Evolutionary conservation across 352 stramenopile species (phyloP).

Genomic region (Aphanomyces astaci): DNA sequence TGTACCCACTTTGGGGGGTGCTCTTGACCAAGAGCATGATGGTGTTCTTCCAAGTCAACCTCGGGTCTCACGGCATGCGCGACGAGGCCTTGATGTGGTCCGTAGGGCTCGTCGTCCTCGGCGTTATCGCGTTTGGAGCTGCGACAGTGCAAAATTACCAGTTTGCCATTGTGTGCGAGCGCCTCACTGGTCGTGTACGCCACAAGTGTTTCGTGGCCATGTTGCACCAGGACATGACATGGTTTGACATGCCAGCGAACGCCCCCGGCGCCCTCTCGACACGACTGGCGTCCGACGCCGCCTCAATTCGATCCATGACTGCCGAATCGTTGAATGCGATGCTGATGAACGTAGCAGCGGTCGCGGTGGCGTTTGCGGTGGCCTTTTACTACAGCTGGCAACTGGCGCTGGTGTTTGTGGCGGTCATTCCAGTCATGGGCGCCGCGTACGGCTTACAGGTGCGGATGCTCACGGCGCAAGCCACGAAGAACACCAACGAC

Average conservation of each 20-base stretch:
- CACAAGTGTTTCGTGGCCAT: slow-evolving; percentile 33
- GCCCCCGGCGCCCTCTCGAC: slow-evolving; percentile 42
- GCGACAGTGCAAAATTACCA: slow-evolving; percentile 30
- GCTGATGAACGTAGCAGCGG: slow-evolving; percentile 29
- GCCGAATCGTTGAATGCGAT: slow-evolving; percentile 30
- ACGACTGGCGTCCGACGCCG: slow-evolving; percentile 46
- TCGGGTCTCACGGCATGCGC: slow-evolving; percentile 27
- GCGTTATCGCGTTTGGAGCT: slow-evolving; percentile 27
- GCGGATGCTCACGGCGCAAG: slow-evolving; percentile 23
- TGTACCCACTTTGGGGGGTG: slow-evolving; percentile 37
- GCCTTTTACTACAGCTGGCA: slow-evolving; percentile 53
- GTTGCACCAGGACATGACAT: slow-evolving; percentile 52
- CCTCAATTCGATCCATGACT: slow-evolving; percentile 42
- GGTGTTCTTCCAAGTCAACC: slow-evolving; percentile 31
- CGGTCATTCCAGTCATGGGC: slow-evolving; percentile 26
- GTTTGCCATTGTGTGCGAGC: slow-evolving; percentile 33
- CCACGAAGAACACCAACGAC: slow-evolving; percentile 42
- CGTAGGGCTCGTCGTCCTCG: slow-evolving; percentile 31
- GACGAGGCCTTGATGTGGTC: slow-evolving; percentile 28
- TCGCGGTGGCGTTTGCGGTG: slow-evolving; percentile 31
- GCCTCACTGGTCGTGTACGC: slow-evolving; percentile 34
- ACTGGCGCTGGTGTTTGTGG: slow-evolving; percentile 45
- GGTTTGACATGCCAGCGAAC: slow-evolving; percentile 70
- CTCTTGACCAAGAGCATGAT: slow-evolving; percentile 35
- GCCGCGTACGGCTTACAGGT: slow-evolving; percentile 24